Conservation (phyloP, 345 rosid species). For the Citrus sp. region DNA sequence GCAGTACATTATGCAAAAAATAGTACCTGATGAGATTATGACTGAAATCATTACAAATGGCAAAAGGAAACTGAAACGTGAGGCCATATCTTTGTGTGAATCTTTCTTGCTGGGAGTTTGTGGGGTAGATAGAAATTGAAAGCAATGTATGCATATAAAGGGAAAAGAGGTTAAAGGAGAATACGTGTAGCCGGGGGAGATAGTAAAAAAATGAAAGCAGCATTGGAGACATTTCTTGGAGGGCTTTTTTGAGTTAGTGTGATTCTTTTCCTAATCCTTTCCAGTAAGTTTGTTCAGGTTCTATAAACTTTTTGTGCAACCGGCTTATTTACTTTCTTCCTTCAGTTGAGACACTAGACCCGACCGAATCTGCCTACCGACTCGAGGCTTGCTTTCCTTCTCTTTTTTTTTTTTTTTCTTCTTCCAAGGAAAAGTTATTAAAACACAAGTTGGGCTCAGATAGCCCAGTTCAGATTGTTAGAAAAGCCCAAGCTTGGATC, state of each 20-base stretch:
- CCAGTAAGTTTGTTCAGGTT: slow-evolving; percentile 42
- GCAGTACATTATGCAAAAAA: neutral
- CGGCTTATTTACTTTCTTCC: neutral
- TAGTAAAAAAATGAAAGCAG: neutral
- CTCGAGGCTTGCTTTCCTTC: too few species aligned
- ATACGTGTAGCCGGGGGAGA: slow-evolving; percentile 40
- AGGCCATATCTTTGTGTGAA: slow-evolving; percentile 28
- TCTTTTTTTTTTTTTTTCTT: too few species aligned
- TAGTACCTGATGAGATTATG: slow-evolving; percentile 42
- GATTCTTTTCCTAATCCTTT: slow-evolving; percentile 52
- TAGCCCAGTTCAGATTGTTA: too few species aligned
- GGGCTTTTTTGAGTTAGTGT: slow-evolving; percentile 9
- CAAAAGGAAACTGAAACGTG: slow-evolving; percentile 14
- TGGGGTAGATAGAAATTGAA: neutral
- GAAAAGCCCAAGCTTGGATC: neutral
- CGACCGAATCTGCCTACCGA: neutral
- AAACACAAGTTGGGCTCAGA: too few species aligned
- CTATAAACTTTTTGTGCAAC: slow-evolving; percentile 4
- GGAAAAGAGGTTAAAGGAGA: slow-evolving; percentile 26
- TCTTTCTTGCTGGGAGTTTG: neutral
- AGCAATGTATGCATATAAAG: slow-evolving; percentile 11
- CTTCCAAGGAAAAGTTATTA: too few species aligned
- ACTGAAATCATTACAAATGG: slow-evolving; percentile 29
- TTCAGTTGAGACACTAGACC: neutral
- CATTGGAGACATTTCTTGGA: neutral